phyloP scores from a whole-genome alignment of 2,329 filamentous ascomycete genomes.

The Xylariaceae sp. region DNA sequence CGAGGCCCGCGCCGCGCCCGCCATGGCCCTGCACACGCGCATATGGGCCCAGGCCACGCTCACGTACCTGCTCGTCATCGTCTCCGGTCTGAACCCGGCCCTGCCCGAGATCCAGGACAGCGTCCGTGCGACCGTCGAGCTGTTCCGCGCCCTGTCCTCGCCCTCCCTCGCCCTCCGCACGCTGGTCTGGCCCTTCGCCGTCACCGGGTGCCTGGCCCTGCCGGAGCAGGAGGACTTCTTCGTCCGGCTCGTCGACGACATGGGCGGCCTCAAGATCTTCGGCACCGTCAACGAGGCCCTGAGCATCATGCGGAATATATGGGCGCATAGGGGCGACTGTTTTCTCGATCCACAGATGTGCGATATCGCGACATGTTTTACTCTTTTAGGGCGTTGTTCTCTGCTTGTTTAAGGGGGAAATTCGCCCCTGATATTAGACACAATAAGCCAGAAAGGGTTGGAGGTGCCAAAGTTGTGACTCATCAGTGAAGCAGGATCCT shows the following conservation, averaged over 20 bases:
- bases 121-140: slow-evolving; percentile 18
- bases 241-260: slow-evolving; percentile 16
- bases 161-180: slow-evolving; percentile 24
- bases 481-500: too few relatives aligned
- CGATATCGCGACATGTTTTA: slow-evolving; percentile 25
- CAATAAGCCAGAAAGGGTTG: neutral
- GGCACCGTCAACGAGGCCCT: slow-evolving; percentile 23
- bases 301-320: slow-evolving; percentile 21
- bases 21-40: slow-evolving; percentile 19
- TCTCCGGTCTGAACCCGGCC: slow-evolving; percentile 21
- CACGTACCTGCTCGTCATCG: slow-evolving; percentile 23
- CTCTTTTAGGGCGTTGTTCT: slow-evolving; percentile 20
- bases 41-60: slow-evolving; percentile 27
- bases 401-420: slow-evolving; percentile 14
- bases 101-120: slow-evolving; percentile 18
- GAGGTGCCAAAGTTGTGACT: too few relatives aligned
- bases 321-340: slow-evolving; percentile 16
- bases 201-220: slow-evolving; percentile 25
- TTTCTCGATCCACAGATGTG: slow-evolving; percentile 18
- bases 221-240: slow-evolving; percentile 22
- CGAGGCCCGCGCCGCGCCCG: slow-evolving; percentile 9
- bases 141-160: slow-evolving; percentile 18
- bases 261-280: slow-evolving; percentile 24
- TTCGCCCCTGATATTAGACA: neutral
- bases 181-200: slow-evolving; percentile 26